Base-by-base conservation (phyloP, 129 eudicot genomes). In the Lactuca sativa region DNA sequence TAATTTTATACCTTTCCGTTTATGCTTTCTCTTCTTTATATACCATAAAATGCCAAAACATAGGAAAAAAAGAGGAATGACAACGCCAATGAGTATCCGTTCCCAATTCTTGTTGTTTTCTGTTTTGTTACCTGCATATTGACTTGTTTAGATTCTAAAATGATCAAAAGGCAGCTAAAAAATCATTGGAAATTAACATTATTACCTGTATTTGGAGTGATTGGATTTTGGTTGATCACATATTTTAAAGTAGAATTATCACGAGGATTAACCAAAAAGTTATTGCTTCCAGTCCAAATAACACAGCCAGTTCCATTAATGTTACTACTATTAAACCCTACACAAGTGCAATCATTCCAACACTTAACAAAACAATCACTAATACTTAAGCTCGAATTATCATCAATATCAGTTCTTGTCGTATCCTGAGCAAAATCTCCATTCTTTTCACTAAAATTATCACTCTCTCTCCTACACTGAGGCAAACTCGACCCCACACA, bases 301-400 rank as follows among this genome's bases (percentile, higher is more conserved):
- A 64, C 15, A 38, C 86, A 82, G 3, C 83, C 66, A 9, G 67
- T 71, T 15, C 56, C 81, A 64, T 67, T 60, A 2, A 9, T 40
- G 15, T 14, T 43, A 36, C 16, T 57, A 38, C 48, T 65, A 1
- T 4, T 14, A 66, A 68, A 86, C 58, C 74, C 88, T 10, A 72
- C 63, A 66, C 92, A 86, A 2, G 49, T 65, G 53, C 88, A 83
- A 56, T 86, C 62, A 17, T 76, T 63, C 88, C 79, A 83, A 31
- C 92, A 86, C 18, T 15, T 72, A 7, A 62, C 67, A 60, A 70
- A 74, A 59, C 92, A 86, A 51, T 86, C 92, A 60, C 88, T 64
- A 54, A 70, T 14, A 66, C 83, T 74, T 44, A 74, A 38, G 70
- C 70, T 76, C 11, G 76, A 15, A 58, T 41, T 80, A 4, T 10